Percentiles rank a stretch among this genome's conserved stretches.
These are phyloP conservation scores for Aristolochia californica DNA, from an alignment of 164 flowering plant genomes.

Conservation along the genomic window DNA sequence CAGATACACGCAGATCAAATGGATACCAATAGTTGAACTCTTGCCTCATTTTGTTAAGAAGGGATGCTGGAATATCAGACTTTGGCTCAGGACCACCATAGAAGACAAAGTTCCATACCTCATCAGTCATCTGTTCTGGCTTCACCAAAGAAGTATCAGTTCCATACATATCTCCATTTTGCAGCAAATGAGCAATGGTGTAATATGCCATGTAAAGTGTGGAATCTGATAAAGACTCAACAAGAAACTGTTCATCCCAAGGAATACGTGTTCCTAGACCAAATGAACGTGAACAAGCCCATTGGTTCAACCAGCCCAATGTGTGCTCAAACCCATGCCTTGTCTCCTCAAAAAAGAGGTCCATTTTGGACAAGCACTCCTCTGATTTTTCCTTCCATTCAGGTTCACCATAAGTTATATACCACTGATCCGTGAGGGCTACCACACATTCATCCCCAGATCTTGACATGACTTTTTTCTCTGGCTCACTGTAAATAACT, in stretches of 20 bases:
- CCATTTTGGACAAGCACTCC: slow-evolving; percentile 58
- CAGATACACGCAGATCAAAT: no score
- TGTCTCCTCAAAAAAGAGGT: slow-evolving; percentile 60
- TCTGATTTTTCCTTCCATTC: slow-evolving; percentile 68
- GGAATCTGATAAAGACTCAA: no score
- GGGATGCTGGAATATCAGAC: slow-evolving; percentile 29
- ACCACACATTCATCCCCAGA: slow-evolving; percentile 95
- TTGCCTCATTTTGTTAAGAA: slow-evolving; percentile 76
- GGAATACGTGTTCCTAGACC: slow-evolving; percentile 62
- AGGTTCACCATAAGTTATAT: slow-evolving; percentile 66
- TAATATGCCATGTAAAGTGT: no score
- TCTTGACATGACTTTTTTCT: slow-evolving; percentile 73
- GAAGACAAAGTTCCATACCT: no score
- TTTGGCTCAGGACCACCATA: slow-evolving; percentile 47
- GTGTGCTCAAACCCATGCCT: slow-evolving; percentile 81
- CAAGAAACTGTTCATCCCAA: slow-evolving; percentile 79
- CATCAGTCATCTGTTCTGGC: no score
- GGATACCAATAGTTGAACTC: no score
- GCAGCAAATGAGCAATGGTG: no score
- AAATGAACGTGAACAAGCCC: slow-evolving; percentile 53
- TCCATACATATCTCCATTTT: no score
- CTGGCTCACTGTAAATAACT: slow-evolving; percentile 82
- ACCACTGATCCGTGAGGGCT: slow-evolving; percentile 92
- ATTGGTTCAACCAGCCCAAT: slow-evolving; percentile 61
- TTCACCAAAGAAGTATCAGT: no score